phyloP scores from a whole-genome alignment of 2,329 filamentous ascomycete genomes.

The Leptographium galeiforme region DNA sequence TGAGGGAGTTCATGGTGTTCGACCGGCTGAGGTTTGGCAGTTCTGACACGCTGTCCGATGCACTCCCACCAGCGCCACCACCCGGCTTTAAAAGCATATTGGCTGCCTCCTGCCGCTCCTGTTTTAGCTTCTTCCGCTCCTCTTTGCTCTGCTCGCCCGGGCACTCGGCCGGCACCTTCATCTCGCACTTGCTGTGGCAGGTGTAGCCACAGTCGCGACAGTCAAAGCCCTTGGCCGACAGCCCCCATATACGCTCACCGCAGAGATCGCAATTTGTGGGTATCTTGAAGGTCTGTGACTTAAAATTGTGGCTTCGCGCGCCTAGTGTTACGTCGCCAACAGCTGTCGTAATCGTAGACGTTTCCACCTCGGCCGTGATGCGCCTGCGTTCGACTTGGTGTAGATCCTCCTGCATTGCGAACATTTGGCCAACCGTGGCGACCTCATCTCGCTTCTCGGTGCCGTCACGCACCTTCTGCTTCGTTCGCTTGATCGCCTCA shows the following conservation, averaged over 20 bases:
- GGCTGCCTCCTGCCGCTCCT: conserved; percentile 67
- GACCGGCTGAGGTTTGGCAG: conserved; percentile 58
- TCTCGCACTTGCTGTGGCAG: conserved; percentile 96
- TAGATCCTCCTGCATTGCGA: conserved; percentile 69
- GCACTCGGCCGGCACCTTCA: conserved; percentile 95
- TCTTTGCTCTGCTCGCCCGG: conserved; percentile 90
- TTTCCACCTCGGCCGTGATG: conserved; percentile 83
- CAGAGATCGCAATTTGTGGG: conserved; percentile 97
- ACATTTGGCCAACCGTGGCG: conserved; percentile 69
- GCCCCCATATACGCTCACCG: conserved; percentile 90
- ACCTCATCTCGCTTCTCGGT: conserved; percentile 84
- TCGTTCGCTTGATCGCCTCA: conserved; percentile 58
- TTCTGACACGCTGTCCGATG: conserved; percentile 40
- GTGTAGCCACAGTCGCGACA: conserved; percentile 95
- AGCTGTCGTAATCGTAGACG: conserved; percentile 76
- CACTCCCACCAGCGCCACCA: conserved; percentile 1
- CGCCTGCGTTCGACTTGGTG: conserved; percentile 75
- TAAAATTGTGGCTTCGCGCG: conserved; percentile 93
- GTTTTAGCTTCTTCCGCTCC: conserved; percentile 87
- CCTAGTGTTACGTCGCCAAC: conserved; percentile 89
- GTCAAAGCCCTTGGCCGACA: conserved; percentile 92
- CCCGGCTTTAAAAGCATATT: conserved; percentile 43
- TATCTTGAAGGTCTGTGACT: conserved; percentile 97
- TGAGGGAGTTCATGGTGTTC: conserved; percentile 82
- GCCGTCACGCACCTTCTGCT: conserved; percentile 66